Conservation (phyloP, 2,329 filamentous ascomycete genomes). For the Dichotomopilus funicola region DNA sequence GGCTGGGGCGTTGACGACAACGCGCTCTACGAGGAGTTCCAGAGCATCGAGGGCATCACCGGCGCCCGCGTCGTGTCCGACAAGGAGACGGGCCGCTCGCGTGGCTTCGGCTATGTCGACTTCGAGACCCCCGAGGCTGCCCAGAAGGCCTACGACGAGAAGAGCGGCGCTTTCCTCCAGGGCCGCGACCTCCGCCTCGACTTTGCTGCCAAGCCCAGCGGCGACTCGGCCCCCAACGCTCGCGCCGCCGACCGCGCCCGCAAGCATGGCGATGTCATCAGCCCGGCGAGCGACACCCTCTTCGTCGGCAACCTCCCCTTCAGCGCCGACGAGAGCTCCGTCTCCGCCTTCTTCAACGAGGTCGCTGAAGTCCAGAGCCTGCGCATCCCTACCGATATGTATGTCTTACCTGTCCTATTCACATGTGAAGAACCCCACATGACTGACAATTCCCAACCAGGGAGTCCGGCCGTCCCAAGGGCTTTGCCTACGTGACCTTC, state of each 20-base stretch:
- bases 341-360: constrained; percentile 68
- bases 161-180: constrained; percentile 32
- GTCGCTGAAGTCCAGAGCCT: constrained; percentile 68
- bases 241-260: constrained; percentile 59
- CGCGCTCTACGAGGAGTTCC: constrained; percentile 72
- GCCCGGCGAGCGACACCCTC: constrained; percentile 76
- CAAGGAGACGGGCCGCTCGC: constrained; percentile 72
- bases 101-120: constrained; percentile 92
- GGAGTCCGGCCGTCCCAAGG: constrained; percentile 79
- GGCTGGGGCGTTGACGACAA: constrained; percentile 89
- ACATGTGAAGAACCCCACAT: not conserved
- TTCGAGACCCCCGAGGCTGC: constrained; percentile 56
- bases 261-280: constrained; percentile 72
- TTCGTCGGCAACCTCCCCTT: constrained; percentile 91
- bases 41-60: constrained; percentile 65
- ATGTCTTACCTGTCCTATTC: constrained; percentile 29
- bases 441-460: constrained; percentile 35
- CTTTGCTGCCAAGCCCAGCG: constrained; percentile 32
- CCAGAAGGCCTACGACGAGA: constrained; percentile 35
- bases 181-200: constrained; percentile 34
- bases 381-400: constrained; percentile 80
- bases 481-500: constrained; percentile 88
- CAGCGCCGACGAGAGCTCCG: constrained; percentile 67
- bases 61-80: constrained; percentile 78
- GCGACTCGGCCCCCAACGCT: constrained; percentile 27